Evolutionary conservation across 2,329 filamentous ascomycete genomes (phyloP), one percentile per base, ranked within the genome.

Genomic region (Fusarium proliferatum): DNA sequence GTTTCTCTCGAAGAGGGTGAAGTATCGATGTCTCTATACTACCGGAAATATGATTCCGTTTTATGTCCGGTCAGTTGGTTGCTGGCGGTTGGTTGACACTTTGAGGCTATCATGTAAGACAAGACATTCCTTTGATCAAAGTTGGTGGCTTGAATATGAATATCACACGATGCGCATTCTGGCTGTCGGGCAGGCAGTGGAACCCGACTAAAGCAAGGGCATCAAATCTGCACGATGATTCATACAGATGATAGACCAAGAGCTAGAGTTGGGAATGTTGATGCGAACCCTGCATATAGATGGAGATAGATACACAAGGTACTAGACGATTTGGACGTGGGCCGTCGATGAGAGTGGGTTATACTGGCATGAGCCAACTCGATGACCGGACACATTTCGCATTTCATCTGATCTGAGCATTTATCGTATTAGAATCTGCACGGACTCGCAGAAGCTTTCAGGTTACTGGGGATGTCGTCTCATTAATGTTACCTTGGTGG

Each of bases 91-190:
- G 59, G 34, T 21, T 33, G 57, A 46, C 12, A 51, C 42, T 67
- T 69, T 52, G 62, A 60, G 71, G 67, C 58, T 63, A 59, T 67
- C 59, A 49, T 58, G 38, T 62, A 46, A 73, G 67, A 74, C 71
- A 72, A 46, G 39, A 36, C 71, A 74, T 73, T 65, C 67, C 71
- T 61, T 72, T 72, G 67, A 61, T 45, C 42, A 51, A 57, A 59
- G 48, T 51, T 49, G 30, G 66, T 73, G 71, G 70, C 67, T 56
- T 39, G 33, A 28, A 33, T 39, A 60, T 39, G 33, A 28, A 33
- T 39, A 60, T 52, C 45, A 59, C 42, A 59, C 48, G 43, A 62
- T 38, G 33, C 36, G 19, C 30, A 57, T 21, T 28, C 51, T 39
- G 34, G 34, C 30, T 30, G 34, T 30, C 15, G 23, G 34, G 26